Evolutionary conservation across 2,329 filamentous ascomycete species (phyloP).

Genomic region (Zasmidium citrigriseum): DNA sequence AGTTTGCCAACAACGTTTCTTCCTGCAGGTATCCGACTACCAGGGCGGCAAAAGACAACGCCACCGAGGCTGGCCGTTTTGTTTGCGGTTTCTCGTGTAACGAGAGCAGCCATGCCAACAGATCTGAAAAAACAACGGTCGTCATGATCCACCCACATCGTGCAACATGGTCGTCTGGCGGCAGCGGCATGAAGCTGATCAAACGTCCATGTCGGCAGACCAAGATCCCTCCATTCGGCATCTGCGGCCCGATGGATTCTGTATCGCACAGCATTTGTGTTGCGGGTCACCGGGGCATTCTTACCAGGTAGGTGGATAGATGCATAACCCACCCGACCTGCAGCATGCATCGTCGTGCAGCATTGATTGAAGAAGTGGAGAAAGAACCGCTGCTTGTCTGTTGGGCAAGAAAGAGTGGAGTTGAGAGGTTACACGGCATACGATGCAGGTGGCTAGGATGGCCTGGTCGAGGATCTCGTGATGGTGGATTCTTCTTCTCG

Average conservation of each 20-base stretch:
- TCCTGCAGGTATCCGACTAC: neutral
- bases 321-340: neutral
- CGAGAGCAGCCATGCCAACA: too few species aligned
- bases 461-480: neutral
- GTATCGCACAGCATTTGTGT: too few species aligned
- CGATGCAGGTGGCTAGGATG: neutral
- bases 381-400: too few species aligned
- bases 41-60: too few species aligned
- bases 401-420: neutral
- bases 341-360: neutral
- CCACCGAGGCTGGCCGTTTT: too few species aligned
- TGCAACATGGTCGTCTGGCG: too few species aligned
- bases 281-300: neutral
- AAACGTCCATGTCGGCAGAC: slow-evolving; percentile 6
- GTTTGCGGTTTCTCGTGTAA: too few species aligned
- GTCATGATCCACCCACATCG: too few species aligned
- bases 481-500: too few species aligned
- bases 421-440: neutral
- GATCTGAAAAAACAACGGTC: too few species aligned
- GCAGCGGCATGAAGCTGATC: too few species aligned
- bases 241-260: slow-evolving; percentile 1
- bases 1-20: too few species aligned
- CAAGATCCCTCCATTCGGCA: neutral
- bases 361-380: neutral
- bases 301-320: slow-evolving; percentile 4